Evolutionary conservation across 352 stramenopile species (phyloP), one percentile per base, ranked within the genome.

Genomic region (Pythium angustatum): DNA sequence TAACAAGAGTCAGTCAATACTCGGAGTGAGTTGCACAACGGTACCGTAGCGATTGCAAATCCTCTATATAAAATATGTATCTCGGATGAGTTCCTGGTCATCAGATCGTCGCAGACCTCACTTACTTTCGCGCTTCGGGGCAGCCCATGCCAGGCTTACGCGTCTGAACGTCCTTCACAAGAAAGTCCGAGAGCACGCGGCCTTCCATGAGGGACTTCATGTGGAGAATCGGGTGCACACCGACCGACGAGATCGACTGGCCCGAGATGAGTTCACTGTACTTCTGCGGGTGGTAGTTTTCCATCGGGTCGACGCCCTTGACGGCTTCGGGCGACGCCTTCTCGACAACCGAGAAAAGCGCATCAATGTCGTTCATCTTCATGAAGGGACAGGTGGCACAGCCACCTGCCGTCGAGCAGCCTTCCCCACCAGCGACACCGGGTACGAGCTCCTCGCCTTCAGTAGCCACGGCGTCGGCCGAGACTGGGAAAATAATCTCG

Each of bases 321-420:
- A 60, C 64, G 3, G 69, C 67, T 24, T 77, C 68, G 4, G 66
- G 40, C 27, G 75, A 79, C 9, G 89, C 83, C 11, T 83, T 74
- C 62, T 96, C 85, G 44, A 69, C 78, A 50, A 99, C 88, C 64
- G 97, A 85, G 66, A 97, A 91, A 11, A 99, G 76, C n/a, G 94
- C 90, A 66, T 99, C 96, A 40, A 99, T 88, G 78, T 98, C 93
- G 79, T 99, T 99, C 96, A 99, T 99, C 79, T 99, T 99, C 96
- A 99, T 99, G 68, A 98, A 99, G 5, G 96, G 96, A 54, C 96
- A 99, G 12, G 96, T 99, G 17, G 96, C 96, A 64, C 96, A 99
- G 49, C 96, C 96, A 26, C 96, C 96, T 26, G 95, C 94, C 52
- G 94, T 98, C n/a, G 88, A 97, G 78, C 96, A 99, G 30, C 96